Conservation (phyloP, 75 land plant species). For the Picea glauca region DNA sequence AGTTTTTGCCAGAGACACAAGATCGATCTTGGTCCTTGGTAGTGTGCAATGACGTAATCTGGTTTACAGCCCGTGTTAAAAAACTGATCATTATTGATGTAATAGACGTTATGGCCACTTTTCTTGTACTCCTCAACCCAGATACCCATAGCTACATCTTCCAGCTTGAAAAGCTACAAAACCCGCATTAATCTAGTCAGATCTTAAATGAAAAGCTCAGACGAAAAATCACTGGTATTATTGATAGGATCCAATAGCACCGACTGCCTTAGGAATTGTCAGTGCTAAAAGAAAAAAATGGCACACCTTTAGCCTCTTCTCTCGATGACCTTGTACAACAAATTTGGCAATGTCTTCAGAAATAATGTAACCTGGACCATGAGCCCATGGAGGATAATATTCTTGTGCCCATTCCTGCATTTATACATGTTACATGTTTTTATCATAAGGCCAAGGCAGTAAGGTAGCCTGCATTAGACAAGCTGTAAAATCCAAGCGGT, state of each 20-base stretch:
- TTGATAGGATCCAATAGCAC: background rate
- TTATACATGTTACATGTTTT: background rate
- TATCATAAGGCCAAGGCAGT: background rate
- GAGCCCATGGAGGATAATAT: constrained; percentile 93
- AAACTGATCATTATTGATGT: constrained; percentile 57
- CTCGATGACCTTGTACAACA: constrained; percentile 49
- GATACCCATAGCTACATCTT: constrained; percentile 98
- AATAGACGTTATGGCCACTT: constrained; percentile 46
- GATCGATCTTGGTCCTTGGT: constrained; percentile 85
- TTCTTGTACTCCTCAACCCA: constrained; percentile 80
- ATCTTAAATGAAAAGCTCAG: background rate
- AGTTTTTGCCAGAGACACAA: constrained; percentile 87
- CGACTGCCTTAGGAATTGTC: background rate
- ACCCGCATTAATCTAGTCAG: background rate
- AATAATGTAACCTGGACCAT: constrained; percentile 95
- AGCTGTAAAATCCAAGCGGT: background rate
- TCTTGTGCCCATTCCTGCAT: constrained; percentile 84
- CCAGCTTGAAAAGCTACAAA: constrained; percentile 91
- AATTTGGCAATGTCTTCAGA: constrained; percentile 76
- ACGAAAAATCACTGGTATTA: background rate
- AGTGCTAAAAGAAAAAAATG: background rate
- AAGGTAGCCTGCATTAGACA: background rate
- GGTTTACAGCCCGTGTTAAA: constrained; percentile 55
- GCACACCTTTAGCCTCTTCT: constrained; percentile 55
- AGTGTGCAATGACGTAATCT: constrained; percentile 84